A percentile compares a stretch with the other conserved stretches of the same genome.
Evolutionary conservation across 2,329 filamentous ascomycete genomes (phyloP).

Genomic region (Nemania serpens): DNA sequence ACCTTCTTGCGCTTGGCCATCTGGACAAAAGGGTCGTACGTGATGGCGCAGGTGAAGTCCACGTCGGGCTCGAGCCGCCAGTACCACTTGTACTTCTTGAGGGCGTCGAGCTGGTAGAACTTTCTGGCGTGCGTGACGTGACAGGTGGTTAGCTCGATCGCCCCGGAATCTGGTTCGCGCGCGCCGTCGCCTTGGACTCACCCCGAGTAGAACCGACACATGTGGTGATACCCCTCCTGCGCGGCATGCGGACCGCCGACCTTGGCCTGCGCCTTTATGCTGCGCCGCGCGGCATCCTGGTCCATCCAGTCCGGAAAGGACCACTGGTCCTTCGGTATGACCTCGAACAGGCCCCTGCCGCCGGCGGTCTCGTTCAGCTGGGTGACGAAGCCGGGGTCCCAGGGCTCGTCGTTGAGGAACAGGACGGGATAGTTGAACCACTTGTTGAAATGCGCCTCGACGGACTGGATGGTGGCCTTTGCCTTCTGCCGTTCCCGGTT

Average conservation of each 20-base stretch:
- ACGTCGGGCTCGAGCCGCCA: slow-evolving; percentile 53
- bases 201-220: slow-evolving; percentile 52
- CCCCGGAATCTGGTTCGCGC: neutral
- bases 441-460: slow-evolving; percentile 52
- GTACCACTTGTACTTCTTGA: slow-evolving; percentile 52
- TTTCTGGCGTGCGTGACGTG: slow-evolving; percentile 36
- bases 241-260: slow-evolving; percentile 46
- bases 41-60: slow-evolving; percentile 51
- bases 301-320: slow-evolving; percentile 46
- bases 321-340: slow-evolving; percentile 48
- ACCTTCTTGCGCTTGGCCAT: slow-evolving; percentile 51
- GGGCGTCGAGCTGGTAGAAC: slow-evolving; percentile 49
- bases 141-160: slow-evolving; percentile 13
- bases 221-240: slow-evolving; percentile 49
- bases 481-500: slow-evolving; percentile 49
- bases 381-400: slow-evolving; percentile 46
- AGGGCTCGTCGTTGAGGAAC: slow-evolving; percentile 53
- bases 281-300: slow-evolving; percentile 38
- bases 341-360: slow-evolving; percentile 48
- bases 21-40: slow-evolving; percentile 54
- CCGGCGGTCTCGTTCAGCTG: slow-evolving; percentile 44
- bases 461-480: slow-evolving; percentile 45
- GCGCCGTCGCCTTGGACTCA: slow-evolving; percentile 33
- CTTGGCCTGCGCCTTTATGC: slow-evolving; percentile 43
- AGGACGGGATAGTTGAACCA: slow-evolving; percentile 54